Base-by-base conservation (phyloP, 2,329 filamentous ascomycete species). In the Dactylellina drechsleri region DNA sequence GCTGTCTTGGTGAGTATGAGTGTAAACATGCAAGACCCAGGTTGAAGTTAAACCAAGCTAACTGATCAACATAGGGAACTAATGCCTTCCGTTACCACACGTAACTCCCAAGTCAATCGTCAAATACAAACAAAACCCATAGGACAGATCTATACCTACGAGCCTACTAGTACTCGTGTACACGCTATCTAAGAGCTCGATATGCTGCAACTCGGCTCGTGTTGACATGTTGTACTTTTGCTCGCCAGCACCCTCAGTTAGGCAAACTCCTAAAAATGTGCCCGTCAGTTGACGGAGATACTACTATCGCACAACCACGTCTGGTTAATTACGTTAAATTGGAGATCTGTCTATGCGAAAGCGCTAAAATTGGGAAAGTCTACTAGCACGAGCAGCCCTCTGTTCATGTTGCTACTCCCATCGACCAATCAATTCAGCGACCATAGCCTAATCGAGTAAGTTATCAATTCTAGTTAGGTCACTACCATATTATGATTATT, bases 161-260 rank as follows among this genome's bases (percentile, higher is more conserved):
- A 36, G 10, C 6, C 36, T 16, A 47, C 4, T 47, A 45, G 3
- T 13, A 28, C 18, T 40, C 12, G 47, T n/a, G 31, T 57, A 41
- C 28, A 57, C 53, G 31, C 15, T 18, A 52, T 15, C 45, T 28
- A 36, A 15, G 6, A n/a, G 40, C 13, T 59, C 18, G 56, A 23
- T 36, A 53, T 41, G 43, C 28, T 43, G 47, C 23, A 43, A 31
- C 49, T 73, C 68, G 68, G 61, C 66, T 73, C 61, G 56, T 66
- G 61, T 66, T 66, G 68, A 73, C 68, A 73, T 66, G 61, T 73
- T 73, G 68, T 73, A 49, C 68, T 73, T 66, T 73, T 66, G 57
- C 66, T 49, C 54, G 59, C 50, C 31, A 62, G 57, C 43, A 16
- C 10, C 40, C 65, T 56, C 47, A 53, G 54, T 50, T 62, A 52